Base-by-base conservation (phyloP, 306 rosid species). In the Fragaria ananassa region DNA sequence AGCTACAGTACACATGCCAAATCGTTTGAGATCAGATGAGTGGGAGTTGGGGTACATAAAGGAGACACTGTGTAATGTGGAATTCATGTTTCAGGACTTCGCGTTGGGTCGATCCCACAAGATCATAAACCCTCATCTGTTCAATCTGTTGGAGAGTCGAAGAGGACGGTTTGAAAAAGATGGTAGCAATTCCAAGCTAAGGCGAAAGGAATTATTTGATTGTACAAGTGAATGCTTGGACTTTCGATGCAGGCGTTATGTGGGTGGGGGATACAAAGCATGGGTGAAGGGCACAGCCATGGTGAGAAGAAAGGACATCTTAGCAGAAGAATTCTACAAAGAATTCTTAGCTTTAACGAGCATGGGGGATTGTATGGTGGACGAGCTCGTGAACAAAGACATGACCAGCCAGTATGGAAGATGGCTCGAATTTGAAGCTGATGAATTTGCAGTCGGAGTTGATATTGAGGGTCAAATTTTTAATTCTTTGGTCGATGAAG, bases 381-480 rank as follows among this genome's bases (percentile, higher is more conserved):
- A 92, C 71, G 97, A 90, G 73, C 93, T 95, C 50, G 97, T 95
- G 78, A 92, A 86, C 80, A 89, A 84, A 81, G 98, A 95, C 85
- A 95, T 95, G 96, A 89, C 93, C 81, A 86, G 85, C 85, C 79
- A 85, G 39, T 77, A 77, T 71, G 98, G 93, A 76, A 89, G 83
- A 71, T 95, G 98, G 98, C 81, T 89, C 23, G 93, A 90, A 69
- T 95, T 80, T 70, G 96, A 89, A 65, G 81, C 78, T 10, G 93
- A 95, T 78, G 88, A 80, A 78, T 90, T 76, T 83, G 82, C 70
- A 35, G 70, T 90, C 0, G 97, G 96, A 23, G 78, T 76, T n/a
- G 97, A 92, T 79, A 76, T 95, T 62, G 93, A 82, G 83, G 87
- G 79, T 78, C 89, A 85, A 74, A 86, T 92, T 62, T 80, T 89